These are phyloP conservation scores for Orbilia ellipsospora DNA, from an alignment of 2,329 filamentous ascomycete genomes.

Conservation along the genomic window DNA sequence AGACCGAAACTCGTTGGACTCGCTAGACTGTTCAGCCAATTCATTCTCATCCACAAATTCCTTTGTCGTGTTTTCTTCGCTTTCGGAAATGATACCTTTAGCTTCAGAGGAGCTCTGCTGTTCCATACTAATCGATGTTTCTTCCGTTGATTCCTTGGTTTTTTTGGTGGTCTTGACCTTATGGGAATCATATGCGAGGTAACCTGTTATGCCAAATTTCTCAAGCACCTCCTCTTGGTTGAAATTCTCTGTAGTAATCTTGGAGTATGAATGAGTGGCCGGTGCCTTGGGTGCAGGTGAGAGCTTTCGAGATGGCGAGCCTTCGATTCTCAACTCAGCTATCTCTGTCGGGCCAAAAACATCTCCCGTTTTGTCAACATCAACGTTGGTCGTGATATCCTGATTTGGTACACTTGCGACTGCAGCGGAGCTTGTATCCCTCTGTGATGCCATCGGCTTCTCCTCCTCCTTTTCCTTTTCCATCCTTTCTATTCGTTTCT, in stretches of 20 bases:
- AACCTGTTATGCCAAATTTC: no score
- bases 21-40: neutral
- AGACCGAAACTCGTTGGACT: neutral
- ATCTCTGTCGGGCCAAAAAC: neutral
- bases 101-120: neutral
- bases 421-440: neutral
- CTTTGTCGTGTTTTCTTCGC: no score
- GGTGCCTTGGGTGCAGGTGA: no score
- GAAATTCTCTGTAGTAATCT: no score
- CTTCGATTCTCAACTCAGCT: neutral
- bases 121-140: neutral
- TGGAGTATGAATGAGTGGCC: no score
- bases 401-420: neutral
- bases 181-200: no score
- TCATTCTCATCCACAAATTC: neutral
- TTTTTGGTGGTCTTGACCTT: neutral
- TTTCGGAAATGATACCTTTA: no score
- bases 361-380: no score
- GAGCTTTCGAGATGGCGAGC: neutral
- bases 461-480: neutral
- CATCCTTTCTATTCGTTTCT: neutral
- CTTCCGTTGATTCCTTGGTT: neutral
- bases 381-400: no score
- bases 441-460: neutral
- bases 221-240: no score